Evolutionary conservation across 1,139 yeast species (phyloP), one percentile per base, ranked within the genome.

Genomic region (Pneumocystis oryctolagi): DNA sequence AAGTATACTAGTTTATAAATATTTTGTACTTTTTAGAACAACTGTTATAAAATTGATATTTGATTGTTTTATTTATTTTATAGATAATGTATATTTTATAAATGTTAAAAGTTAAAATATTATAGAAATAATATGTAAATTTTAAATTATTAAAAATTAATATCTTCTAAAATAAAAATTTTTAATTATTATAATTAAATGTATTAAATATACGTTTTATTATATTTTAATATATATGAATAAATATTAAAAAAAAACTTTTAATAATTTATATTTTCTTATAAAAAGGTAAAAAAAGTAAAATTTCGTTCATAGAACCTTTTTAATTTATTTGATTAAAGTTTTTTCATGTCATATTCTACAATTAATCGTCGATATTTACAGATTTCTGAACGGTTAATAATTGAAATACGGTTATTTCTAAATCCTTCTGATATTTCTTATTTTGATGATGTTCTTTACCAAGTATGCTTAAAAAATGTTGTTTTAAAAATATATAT

Each of bases 61-160:
- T 34, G 64, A 65, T 53, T 64, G 62, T 61, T 65, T 66, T 47
- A 64, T 65, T 60, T 66, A n/a, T n/a, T n/a, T n/a, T n/a, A n/a
- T n/a, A n/a, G n/a, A n/a, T n/a, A n/a, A n/a, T n/a, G n/a, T n/a
- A n/a, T n/a, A n/a, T n/a, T n/a, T n/a, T n/a, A n/a, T n/a, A n/a
- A n/a, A n/a, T n/a, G n/a, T n/a, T n/a, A n/a, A n/a, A n/a, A n/a
- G n/a, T n/a, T n/a, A n/a, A n/a, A n/a, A n/a, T 64, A 40, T 64
- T 65, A 25, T 64, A 64, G 30, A 65, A 64, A 60, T 65, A 65
- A 18, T 62, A 66, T n/a, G n/a, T n/a, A n/a, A n/a, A n/a, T n/a
- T n/a, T n/a, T n/a, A n/a, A n/a, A n/a, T n/a, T n/a, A n/a, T n/a
- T n/a, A n/a, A n/a, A n/a, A n/a, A n/a, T n/a, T n/a, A n/a, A n/a